These are phyloP conservation scores for Hygrophoropsis aurantiaca DNA, from an alignment of 768 basidiomycete genomes.

Conservation along the genomic window DNA sequence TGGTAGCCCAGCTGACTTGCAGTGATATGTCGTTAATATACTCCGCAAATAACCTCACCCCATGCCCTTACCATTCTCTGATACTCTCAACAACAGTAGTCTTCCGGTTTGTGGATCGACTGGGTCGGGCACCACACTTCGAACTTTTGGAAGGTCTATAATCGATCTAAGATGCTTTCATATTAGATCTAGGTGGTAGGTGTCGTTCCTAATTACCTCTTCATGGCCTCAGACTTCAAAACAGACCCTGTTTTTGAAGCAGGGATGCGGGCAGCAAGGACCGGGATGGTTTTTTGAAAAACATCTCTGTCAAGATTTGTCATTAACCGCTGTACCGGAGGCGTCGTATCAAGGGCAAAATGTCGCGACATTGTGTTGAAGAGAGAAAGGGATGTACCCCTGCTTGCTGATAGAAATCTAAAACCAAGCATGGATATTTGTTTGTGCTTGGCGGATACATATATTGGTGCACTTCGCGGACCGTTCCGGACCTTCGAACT, in stretches of 20 bases:
- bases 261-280: conserved; percentile 68
- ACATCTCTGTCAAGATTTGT: conserved; percentile 57
- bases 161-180: conserved; percentile 43
- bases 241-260: conserved; percentile 54
- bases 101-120: conserved; percentile 48
- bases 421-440: conserved; percentile 8
- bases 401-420: conserved; percentile 1
- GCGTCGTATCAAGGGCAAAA: conserved; percentile 37
- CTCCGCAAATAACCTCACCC: conserved; percentile 1
- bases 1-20: conserved; percentile 70
- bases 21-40: conserved; percentile 19
- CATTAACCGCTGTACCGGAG: conserved; percentile 53
- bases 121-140: conserved; percentile 55
- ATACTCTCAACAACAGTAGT: conserved; percentile 66
- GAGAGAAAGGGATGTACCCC: background rate
- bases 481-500: too few relatives aligned
- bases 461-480: too few relatives aligned
- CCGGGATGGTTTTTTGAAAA: conserved; percentile 64
- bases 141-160: conserved; percentile 68
- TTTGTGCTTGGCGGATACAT: too few relatives aligned
- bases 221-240: conserved; percentile 57
- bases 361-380: conserved; percentile 35
- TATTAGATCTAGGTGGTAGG: conserved; percentile 10
- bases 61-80: conserved; percentile 53
- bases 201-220: conserved; percentile 44